Conservation (phyloP, 2,329 filamentous ascomycete species). For the Chalara sp. region DNA sequence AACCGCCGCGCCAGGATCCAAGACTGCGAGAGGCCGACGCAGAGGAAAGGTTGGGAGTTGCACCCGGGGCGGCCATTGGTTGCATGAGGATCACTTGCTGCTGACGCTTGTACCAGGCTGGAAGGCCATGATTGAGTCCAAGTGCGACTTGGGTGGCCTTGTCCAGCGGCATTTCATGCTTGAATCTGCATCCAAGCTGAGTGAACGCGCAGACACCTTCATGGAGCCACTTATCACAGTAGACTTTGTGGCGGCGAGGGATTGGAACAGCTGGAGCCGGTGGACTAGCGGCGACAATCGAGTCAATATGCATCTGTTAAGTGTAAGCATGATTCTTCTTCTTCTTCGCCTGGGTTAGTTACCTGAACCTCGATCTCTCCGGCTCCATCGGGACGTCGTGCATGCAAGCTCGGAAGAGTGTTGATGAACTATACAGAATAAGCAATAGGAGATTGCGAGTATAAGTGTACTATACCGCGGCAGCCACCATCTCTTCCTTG, state of each 20-base stretch:
- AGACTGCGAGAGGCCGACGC: no score
- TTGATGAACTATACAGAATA: background rate
- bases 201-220: slow-evolving; percentile 78
- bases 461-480: no score
- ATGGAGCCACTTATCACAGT: slow-evolving; percentile 86
- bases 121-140: slow-evolving; percentile 63
- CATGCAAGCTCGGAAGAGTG: background rate
- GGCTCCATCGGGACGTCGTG: background rate
- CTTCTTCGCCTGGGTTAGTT: background rate
- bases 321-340: background rate
- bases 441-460: no score
- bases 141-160: slow-evolving; percentile 57
- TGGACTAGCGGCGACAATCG: slow-evolving; percentile 9
- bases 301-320: slow-evolving; percentile 14
- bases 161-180: slow-evolving; percentile 81
- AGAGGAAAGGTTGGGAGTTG: no score
- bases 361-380: background rate
- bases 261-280: background rate
- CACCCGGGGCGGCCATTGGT: no score
- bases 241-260: slow-evolving; percentile 50
- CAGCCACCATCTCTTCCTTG: no score
- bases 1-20: no score
- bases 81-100: background rate
- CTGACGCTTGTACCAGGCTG: slow-evolving; percentile 19
- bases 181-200: slow-evolving; percentile 81